Percentiles rank a stretch among this genome's conserved stretches.
These are phyloP conservation scores for Ganoderma boninense DNA, from an alignment of 1,284 basidiomycete genomes.

Conservation along the genomic window DNA sequence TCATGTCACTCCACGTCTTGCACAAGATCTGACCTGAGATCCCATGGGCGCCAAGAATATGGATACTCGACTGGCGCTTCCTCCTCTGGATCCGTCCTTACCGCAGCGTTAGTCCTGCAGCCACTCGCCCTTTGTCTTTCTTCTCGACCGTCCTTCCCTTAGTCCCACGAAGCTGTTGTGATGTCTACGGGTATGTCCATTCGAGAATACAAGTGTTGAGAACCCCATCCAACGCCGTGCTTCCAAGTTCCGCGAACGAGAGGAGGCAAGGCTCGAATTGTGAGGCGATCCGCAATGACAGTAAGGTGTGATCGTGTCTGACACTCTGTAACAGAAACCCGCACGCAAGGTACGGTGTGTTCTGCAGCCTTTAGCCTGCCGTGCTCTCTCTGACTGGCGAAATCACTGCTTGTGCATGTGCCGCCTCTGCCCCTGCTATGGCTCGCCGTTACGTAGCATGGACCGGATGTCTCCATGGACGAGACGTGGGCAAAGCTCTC, in stretches of 20 bases:
- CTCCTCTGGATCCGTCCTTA: not conserved
- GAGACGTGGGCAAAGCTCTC: slow-evolving; percentile 82
- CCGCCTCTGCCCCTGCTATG: no score
- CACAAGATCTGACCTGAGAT: not conserved
- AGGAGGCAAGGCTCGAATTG: slow-evolving; percentile 51
- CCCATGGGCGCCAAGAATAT: not conserved
- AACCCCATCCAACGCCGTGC: slow-evolving; percentile 2
- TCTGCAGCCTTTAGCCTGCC: slow-evolving; percentile 8
- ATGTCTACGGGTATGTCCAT: slow-evolving; percentile 30
- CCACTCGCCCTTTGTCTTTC: slow-evolving; percentile 15
- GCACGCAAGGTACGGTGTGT: slow-evolving; percentile 56
- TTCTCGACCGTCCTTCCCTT: not conserved
- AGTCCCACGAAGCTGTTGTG: not conserved
- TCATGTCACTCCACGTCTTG: not conserved
- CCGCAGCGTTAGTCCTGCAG: slow-evolving; percentile 13
- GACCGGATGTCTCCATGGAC: slow-evolving; percentile 71
- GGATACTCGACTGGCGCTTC: slow-evolving; percentile 6
- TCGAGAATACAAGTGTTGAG: not conserved
- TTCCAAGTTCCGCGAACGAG: slow-evolving; percentile 25
- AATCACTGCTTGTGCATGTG: not conserved
- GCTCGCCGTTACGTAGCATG: slow-evolving; percentile 56
- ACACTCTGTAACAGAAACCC: slow-evolving; percentile 54
- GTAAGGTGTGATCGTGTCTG: slow-evolving; percentile 29
- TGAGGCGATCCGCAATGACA: slow-evolving; percentile 42
- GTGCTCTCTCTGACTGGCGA: slow-evolving; percentile 20